Evolutionary conservation across 768 basidiomycete species (phyloP).

Genomic region (Sporobolomyces pararoseus): DNA sequence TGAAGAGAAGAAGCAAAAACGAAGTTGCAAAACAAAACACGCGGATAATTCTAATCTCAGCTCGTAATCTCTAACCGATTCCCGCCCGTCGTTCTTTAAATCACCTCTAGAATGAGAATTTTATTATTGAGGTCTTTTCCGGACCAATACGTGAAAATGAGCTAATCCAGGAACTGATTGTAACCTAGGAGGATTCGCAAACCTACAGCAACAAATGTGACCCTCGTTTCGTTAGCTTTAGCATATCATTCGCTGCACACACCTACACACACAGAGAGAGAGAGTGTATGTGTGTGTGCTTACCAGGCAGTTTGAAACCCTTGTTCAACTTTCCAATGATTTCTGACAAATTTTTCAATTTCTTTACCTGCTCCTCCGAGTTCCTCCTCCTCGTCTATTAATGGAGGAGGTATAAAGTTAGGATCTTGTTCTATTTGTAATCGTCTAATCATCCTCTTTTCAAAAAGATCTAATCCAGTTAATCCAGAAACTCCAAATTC

Average conservation of each 20-base stretch:
- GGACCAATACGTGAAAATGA: slow-evolving; percentile 12
- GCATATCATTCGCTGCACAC: too few species aligned
- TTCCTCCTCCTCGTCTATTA: neutral
- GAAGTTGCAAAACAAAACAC: too few species aligned
- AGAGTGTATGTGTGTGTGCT: neutral
- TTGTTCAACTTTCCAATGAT: neutral
- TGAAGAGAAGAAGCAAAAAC: too few species aligned
- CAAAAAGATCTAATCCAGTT: neutral
- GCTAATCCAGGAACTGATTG: slow-evolving; percentile 17
- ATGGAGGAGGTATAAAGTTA: neutral
- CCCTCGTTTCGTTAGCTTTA: neutral
- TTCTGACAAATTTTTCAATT: neutral
- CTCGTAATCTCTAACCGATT: too few species aligned
- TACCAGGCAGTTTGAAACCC: slow-evolving; percentile 10
- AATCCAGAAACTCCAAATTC: slow-evolving; percentile 1
- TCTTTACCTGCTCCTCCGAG: neutral
- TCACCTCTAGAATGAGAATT: too few species aligned
- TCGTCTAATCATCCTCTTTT: neutral
- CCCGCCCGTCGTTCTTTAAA: too few species aligned
- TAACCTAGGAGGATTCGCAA: slow-evolving; percentile 16
- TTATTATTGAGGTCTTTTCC: too few species aligned
- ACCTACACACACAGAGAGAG: too few species aligned
- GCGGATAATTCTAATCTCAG: too few species aligned
- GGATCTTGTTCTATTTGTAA: neutral
- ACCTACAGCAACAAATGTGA: neutral